These are phyloP conservation scores for Pseudonitzschia delicatissima DNA, from an alignment of 108 stramenopile genomes.

Conservation along the genomic window DNA sequence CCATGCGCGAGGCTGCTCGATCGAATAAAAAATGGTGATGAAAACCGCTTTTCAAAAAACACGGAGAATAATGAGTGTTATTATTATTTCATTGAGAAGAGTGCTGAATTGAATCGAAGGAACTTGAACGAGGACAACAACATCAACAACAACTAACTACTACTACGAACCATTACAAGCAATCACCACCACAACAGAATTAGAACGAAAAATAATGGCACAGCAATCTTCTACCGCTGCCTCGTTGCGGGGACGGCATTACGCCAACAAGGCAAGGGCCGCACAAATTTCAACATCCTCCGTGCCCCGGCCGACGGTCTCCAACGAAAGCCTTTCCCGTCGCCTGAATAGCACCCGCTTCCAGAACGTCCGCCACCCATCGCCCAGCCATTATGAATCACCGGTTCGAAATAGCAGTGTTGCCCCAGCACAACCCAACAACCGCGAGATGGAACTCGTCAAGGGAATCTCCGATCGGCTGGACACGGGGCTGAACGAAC, in stretches of 20 bases:
- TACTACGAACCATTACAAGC: too few species aligned
- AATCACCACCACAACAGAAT: not conserved
- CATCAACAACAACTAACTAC: too few species aligned
- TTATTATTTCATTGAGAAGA: too few species aligned
- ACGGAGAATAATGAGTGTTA: too few species aligned
- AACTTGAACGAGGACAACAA: too few species aligned
- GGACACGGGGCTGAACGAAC: constrained; percentile 34
- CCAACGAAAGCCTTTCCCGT: not conserved
- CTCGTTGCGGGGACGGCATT: not conserved
- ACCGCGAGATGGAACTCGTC: constrained; percentile 18
- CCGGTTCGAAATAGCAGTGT: too few species aligned
- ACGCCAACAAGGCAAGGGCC: not conserved
- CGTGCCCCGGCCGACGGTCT: not conserved
- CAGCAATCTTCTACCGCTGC: not conserved
- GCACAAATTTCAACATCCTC: too few species aligned
- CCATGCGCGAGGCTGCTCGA: too few species aligned
- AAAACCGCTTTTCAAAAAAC: too few species aligned
- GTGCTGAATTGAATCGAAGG: too few species aligned
- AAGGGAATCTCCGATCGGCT: constrained; percentile 33
- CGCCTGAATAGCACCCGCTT: not conserved
- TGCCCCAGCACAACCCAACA: not conserved
- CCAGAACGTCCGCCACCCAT: not conserved
- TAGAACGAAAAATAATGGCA: not conserved
- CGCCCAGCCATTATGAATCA: too few species aligned
- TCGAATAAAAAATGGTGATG: too few species aligned